These are phyloP conservation scores for Cryptosporidium bovis DNA, from an alignment of 169 alveolate species.

Conservation along the genomic window DNA sequence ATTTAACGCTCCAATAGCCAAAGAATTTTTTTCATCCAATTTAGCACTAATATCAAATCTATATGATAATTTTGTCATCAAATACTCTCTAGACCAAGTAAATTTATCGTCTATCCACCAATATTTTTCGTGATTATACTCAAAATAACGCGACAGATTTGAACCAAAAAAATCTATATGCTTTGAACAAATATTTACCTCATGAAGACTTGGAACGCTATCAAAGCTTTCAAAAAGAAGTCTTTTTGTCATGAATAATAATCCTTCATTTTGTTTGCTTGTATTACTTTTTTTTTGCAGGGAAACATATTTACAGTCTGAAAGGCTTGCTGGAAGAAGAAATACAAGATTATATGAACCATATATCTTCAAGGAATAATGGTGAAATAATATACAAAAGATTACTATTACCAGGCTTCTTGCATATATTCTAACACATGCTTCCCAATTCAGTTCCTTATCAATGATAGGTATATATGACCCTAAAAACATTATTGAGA, in stretches of 20 bases:
- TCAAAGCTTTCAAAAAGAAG: not conserved
- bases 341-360: slow-evolving; percentile 22
- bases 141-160: slow-evolving; percentile 5
- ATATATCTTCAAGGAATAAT: not conserved
- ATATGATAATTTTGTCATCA: not conserved
- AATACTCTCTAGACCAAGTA: slow-evolving; percentile 52
- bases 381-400: slow-evolving; percentile 26
- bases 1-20: not conserved
- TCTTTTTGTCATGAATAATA: not conserved
- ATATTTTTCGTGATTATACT: slow-evolving; percentile 12
- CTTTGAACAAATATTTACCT: not conserved
- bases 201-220: slow-evolving; percentile 3
- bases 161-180: slow-evolving; percentile 22
- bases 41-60: not conserved
- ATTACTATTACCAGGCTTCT: slow-evolving; percentile 26
- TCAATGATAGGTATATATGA: slow-evolving; percentile 6
- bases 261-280: not conserved
- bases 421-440: slow-evolving; percentile 31
- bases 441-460: slow-evolving; percentile 14
- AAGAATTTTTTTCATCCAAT: not conserved
- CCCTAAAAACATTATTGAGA: slow-evolving; percentile 8
- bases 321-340: slow-evolving; percentile 35
- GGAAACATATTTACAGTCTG: slow-evolving; percentile 36
- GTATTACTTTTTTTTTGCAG: not conserved
- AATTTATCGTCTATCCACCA: slow-evolving; percentile 53